Conservation (phyloP, 2,329 filamentous ascomycete species). For the Phaeoacremonium minimum region DNA sequence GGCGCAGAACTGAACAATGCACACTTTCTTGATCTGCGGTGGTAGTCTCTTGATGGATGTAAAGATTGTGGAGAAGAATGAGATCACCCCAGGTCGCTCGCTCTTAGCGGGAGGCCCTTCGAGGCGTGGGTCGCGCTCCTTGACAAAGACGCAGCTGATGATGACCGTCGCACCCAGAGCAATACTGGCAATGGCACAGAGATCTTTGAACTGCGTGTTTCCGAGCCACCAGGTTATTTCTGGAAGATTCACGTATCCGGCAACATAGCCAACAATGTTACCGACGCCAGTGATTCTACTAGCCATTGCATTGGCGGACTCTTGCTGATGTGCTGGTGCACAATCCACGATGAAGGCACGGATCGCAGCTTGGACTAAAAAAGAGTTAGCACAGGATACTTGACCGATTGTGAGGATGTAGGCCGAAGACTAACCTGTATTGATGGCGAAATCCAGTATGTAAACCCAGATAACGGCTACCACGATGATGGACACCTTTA, state of each 20-base stretch:
- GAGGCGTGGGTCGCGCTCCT: slow-evolving; percentile 74
- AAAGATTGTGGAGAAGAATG: slow-evolving; percentile 77
- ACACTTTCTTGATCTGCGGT: slow-evolving; percentile 77
- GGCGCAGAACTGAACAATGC: slow-evolving; percentile 76
- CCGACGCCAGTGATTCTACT: slow-evolving; percentile 81
- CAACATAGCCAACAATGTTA: slow-evolving; percentile 86
- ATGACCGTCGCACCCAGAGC: slow-evolving; percentile 65
- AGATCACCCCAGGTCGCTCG: slow-evolving; percentile 57
- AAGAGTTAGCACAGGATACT: slow-evolving; percentile 4
- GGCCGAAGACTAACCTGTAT: slow-evolving; percentile 62
- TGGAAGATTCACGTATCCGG: slow-evolving; percentile 78
- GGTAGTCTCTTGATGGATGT: slow-evolving; percentile 74
- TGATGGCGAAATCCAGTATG: slow-evolving; percentile 89
- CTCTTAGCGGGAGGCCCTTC: slow-evolving; percentile 59
- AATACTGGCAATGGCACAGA: slow-evolving; percentile 80
- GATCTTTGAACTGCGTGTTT: slow-evolving; percentile 85
- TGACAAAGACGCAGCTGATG: slow-evolving; percentile 65
- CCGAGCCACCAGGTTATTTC: slow-evolving; percentile 74
- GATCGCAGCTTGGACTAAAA: slow-evolving; percentile 78
- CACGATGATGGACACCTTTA: slow-evolving; percentile 65
- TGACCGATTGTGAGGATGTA: background rate
- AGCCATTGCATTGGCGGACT: slow-evolving; percentile 91
- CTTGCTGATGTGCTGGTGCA: slow-evolving; percentile 88
- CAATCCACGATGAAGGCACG: slow-evolving; percentile 92
- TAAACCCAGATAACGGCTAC: slow-evolving; percentile 85